Evolutionary conservation across 352 stramenopile species (phyloP), one percentile per base, ranked within the genome.

Genomic region (Thalassiosira exigua): DNA sequence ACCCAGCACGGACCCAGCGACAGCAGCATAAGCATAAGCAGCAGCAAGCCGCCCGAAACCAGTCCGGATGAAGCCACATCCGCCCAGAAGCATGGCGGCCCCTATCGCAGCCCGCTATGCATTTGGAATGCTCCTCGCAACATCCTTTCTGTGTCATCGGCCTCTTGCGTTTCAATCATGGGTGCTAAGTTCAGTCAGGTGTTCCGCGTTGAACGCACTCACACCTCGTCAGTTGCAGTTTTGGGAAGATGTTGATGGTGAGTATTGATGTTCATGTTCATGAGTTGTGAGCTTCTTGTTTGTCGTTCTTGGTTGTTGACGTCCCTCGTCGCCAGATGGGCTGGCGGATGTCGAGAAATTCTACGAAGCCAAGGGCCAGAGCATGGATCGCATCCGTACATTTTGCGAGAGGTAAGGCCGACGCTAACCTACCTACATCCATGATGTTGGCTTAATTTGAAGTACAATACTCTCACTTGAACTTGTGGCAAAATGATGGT

Each of bases 241-340:
- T 70, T 93, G 88, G 88, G 84, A 92, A 74, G 88, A 93, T 62
- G 86, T 93, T 1, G 82, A 91, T n/a, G n/a, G n/a, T n/a, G n/a
- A n/a, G n/a, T n/a, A n/a, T n/a, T n/a, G n/a, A n/a, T n/a, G n/a
- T n/a, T n/a, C n/a, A n/a, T n/a, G n/a, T n/a, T n/a, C n/a, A n/a
- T n/a, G n/a, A n/a, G n/a, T n/a, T n/a, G n/a, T n/a, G n/a, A n/a
- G n/a, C n/a, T n/a, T n/a, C n/a, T n/a, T n/a, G n/a, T n/a, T n/a
- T n/a, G n/a, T n/a, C n/a, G n/a, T n/a, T n/a, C n/a, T n/a, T n/a
- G n/a, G n/a, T n/a, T n/a, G n/a, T n/a, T n/a, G n/a, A n/a, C n/a
- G n/a, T n/a, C n/a, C n/a, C n/a, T n/a, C n/a, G n/a, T n/a, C n/a
- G n/a, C n/a, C n/a, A 68, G 56, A 84, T 36, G 87, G 87, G 19